Evolutionary conservation across 2,329 filamentous ascomycete species (phyloP).

Genomic region (Phoma sp.): DNA sequence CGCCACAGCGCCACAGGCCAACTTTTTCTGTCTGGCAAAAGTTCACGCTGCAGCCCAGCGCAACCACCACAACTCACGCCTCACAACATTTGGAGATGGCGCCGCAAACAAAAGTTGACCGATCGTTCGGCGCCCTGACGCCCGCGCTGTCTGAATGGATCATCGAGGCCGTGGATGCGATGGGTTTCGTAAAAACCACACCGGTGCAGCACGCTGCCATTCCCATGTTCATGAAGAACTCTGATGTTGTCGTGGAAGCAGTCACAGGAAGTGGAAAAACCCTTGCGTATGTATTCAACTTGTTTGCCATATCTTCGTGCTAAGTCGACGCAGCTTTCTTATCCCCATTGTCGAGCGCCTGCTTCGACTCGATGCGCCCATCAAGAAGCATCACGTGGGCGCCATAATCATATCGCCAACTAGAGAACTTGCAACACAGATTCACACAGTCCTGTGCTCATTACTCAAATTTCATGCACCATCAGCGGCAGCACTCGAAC

Average conservation of each 20-base stretch:
- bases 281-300: slow-evolving; percentile 30
- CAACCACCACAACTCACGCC: slow-evolving; percentile 10
- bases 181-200: slow-evolving; percentile 88
- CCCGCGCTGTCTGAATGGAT: slow-evolving; percentile 83
- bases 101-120: slow-evolving; percentile 43
- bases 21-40: slow-evolving; percentile 26
- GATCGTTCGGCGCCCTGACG: slow-evolving; percentile 73
- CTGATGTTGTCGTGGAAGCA: slow-evolving; percentile 89
- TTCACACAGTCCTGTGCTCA: slow-evolving; percentile 79
- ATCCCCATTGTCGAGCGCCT: slow-evolving; percentile 85
- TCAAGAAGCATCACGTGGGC: slow-evolving; percentile 88
- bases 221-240: slow-evolving; percentile 86
- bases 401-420: slow-evolving; percentile 94
- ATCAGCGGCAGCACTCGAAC: slow-evolving; percentile 73
- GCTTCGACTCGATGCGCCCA: slow-evolving; percentile 78
- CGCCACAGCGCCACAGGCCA: slow-evolving; percentile 15
- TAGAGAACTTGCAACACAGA: slow-evolving; percentile 89
- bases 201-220: slow-evolving; percentile 94
- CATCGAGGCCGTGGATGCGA: slow-evolving; percentile 79
- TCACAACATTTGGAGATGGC: slow-evolving; percentile 34
- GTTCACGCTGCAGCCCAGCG: slow-evolving; percentile 8
- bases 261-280: slow-evolving; percentile 49
- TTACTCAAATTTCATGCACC: slow-evolving; percentile 83
- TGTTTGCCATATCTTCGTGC: neutral
- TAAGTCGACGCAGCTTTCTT: slow-evolving; percentile 62